Evolutionary conservation across 345 rosid genomes (phyloP).

Genomic region (Citrus sinensis): DNA sequence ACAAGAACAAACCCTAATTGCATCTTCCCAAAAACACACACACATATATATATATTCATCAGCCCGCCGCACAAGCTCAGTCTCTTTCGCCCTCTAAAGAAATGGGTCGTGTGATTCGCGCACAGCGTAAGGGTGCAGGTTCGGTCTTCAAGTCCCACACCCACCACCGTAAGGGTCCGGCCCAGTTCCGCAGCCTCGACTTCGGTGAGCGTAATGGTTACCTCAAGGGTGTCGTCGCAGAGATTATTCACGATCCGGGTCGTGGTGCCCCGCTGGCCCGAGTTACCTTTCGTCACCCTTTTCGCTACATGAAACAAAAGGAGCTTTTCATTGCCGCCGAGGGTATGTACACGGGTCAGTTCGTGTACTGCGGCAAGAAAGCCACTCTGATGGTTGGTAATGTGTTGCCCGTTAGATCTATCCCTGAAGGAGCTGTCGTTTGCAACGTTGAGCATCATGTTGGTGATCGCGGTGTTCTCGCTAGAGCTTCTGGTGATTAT

Average conservation of each 20-base stretch:
- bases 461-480: conserved; percentile 46
- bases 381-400: conserved; percentile 58
- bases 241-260: conserved; percentile 50
- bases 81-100: not conserved
- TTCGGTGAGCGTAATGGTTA: conserved; percentile 53
- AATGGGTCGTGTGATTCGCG: conserved; percentile 51
- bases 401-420: conserved; percentile 44
- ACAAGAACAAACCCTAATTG: not conserved
- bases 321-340: conserved; percentile 56
- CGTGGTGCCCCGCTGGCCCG: conserved; percentile 48
- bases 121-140: conserved; percentile 57
- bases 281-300: conserved; percentile 45
- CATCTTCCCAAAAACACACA: not conserved
- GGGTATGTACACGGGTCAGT: conserved; percentile 55
- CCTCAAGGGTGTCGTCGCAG: conserved; percentile 43
- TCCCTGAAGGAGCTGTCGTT: conserved; percentile 51
- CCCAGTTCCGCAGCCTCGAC: conserved; percentile 48
- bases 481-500: conserved; percentile 42
- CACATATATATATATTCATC: not conserved
- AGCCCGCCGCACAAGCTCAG: not conserved
- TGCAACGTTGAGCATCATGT: conserved; percentile 54
- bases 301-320: conserved; percentile 48
- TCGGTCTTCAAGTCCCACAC: conserved; percentile 56
- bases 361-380: conserved; percentile 61
- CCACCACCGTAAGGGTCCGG: conserved; percentile 55